Conservation (phyloP, 345 rosid species). For the Rhizophora mangle region DNA sequence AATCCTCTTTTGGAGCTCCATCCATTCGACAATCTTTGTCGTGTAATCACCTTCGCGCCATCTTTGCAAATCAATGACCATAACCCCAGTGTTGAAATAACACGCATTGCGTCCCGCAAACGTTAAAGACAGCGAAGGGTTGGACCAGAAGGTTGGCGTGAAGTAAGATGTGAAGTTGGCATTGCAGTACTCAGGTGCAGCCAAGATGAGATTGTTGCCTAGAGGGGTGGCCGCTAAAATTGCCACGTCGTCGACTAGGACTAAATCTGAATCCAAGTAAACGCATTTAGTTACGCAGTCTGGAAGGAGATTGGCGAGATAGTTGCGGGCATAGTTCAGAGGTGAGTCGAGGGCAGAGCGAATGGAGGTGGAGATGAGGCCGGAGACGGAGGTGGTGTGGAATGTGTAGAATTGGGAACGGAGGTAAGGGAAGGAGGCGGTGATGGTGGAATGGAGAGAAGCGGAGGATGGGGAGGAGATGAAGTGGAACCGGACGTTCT, state of each 20-base stretch:
- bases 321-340: constrained; percentile 43
- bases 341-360: constrained; percentile 42
- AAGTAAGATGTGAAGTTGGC: constrained; percentile 39
- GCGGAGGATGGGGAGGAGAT: constrained; percentile 24
- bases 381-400: constrained; percentile 28
- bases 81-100: constrained; percentile 45
- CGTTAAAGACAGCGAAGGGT: constrained; percentile 30
- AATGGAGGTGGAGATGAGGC: constrained; percentile 42
- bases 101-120: constrained; percentile 38
- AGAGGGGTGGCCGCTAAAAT: constrained; percentile 28
- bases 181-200: constrained; percentile 44
- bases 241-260: constrained; percentile 40
- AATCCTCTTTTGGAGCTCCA: constrained; percentile 43
- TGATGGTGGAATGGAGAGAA: constrained; percentile 27
- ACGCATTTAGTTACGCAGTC: constrained; percentile 24
- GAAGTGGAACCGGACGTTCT: constrained; percentile 39
- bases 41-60: constrained; percentile 41
- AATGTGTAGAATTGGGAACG: constrained; percentile 29
- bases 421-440: constrained; percentile 41
- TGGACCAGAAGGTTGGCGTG: constrained; percentile 41
- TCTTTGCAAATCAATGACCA: constrained; percentile 34
- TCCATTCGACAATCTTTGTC: constrained; percentile 38
- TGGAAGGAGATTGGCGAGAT: constrained; percentile 36
- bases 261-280: constrained; percentile 39
- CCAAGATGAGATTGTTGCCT: constrained; percentile 24